Base-by-base conservation (phyloP, 225 moss, liverwort and hornwort species). In the Ulota crispa region DNA sequence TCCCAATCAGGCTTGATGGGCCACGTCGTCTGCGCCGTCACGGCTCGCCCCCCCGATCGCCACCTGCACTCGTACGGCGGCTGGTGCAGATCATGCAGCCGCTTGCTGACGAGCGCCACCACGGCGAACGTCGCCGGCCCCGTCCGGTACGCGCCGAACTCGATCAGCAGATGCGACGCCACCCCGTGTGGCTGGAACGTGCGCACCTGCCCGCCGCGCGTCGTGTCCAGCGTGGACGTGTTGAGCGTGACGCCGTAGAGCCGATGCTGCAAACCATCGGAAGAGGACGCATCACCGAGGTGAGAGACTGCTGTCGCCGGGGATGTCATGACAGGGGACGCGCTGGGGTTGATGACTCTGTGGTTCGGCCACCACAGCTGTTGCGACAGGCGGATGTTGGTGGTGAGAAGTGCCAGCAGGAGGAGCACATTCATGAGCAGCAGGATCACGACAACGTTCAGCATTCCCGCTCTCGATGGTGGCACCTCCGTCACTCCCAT, bases 121-220 rank as follows among this genome's bases (percentile, higher is more conserved):
- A 73, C 68, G 15, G 86, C 70, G 79, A 91, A 91, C 0, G 64
- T 72, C 1, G 67, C 3, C 1, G 86, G 75, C 23, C 84, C 67
- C 1, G 76, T 82, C 15, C 90, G 84, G 62, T 88, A 91, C 14
- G 76, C 84, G n/a, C 82, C 84, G 53, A 91, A 72, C 27, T 91
- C 78, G 32, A 88, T 74, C 4, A 84, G 82, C 4, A 90, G 60
- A 45, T 88, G 85, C 23, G 84, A 64, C 5, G 84, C 77, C 10
- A 84, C 30, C 6, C 88, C 90, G 56, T 84, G 84, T 0, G 87
- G 89, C 8, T 52, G 68, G 9, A 77, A 64, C 19, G 56, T 73
- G 7, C 89, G 86, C 8, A 83, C 55, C 31, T 74, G 50, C 50
- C 80, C 82, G 30, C 80, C 70, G 13, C 47, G 34, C 36, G 26